A percentile compares a stretch with the other conserved stretches of the same genome.
These are phyloP conservation scores for Balamuthia mandrillaris DNA, from an alignment of 208 protist species.

Conservation along the genomic window DNA sequence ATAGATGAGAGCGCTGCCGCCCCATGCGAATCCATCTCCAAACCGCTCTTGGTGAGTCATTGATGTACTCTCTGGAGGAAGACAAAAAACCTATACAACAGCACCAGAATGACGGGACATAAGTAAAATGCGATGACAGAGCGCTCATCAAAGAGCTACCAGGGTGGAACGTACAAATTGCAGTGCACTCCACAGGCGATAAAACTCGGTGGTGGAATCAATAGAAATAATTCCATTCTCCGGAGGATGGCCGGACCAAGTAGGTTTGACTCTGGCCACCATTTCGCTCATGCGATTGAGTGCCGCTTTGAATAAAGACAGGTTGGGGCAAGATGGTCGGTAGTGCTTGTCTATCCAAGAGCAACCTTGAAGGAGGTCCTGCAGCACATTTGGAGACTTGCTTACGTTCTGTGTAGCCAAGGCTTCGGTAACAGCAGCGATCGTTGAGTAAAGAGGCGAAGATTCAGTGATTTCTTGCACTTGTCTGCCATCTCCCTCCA, in stretches of 20 bases:
- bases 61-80: not conserved
- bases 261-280: constrained; percentile 33
- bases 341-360: constrained; percentile 48
- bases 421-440: not conserved
- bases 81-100: constrained; percentile 18
- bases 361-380: constrained; percentile 5
- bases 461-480: not conserved
- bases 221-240: constrained; percentile 59
- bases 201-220: constrained; percentile 64
- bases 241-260: constrained; percentile 44
- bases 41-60: constrained; percentile 61
- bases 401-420: not conserved
- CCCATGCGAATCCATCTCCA: constrained; percentile 70
- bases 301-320: constrained; percentile 54
- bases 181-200: constrained; percentile 69
- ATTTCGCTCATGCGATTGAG: constrained; percentile 34
- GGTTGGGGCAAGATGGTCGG: not conserved
- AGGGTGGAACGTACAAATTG: constrained; percentile 52
- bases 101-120: constrained; percentile 1
- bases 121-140: not conserved
- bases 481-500: not conserved
- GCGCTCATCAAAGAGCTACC: not conserved
- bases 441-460: not conserved
- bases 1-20: constrained; percentile 51
- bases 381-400: not conserved